Base-by-base conservation (phyloP, 2,329 filamentous ascomycete genomes). In the Plectosphaerella cucumerina region DNA sequence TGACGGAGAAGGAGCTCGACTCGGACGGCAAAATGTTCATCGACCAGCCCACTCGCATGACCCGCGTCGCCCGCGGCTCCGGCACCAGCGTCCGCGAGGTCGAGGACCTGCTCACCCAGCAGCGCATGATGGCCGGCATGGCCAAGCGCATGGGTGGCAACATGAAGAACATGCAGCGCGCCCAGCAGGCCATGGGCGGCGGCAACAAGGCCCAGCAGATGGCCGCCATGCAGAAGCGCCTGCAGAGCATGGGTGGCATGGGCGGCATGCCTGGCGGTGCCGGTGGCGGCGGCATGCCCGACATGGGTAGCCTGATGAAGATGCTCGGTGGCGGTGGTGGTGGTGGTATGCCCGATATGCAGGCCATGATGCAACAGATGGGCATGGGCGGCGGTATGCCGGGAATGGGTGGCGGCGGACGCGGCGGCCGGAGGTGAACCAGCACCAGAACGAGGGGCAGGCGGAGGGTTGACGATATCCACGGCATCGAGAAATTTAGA, bases 41-140 rank as follows among this genome's bases (percentile, higher is more conserved):
- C 52, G 90, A 96, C 20, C 89, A 97, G 65, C 94, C 94, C 1
- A 89, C 88, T 14, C 84, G 94, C 41, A 96, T 97, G 85, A 96
- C 92, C 15, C 82, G 94, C 34, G 86, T 99, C 46, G 94, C 94
- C 0, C 83, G 86, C 48, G 94, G 94, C 0, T 94, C 89, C 5
- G 94, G 94, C 31, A 97, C 94, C 1, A 89, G 83, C 37, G 94
- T 99, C 2, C 83, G 80, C 21, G 94, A 99, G 68, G 91, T 99
- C 15, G 94, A 99, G 70, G 94, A 99, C 64, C 77, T 99, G 6
- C 81, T 99, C n/a, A 96, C 92, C 0, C 94, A 99, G 71, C 93
- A 97, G 68, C 86, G 90, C 60, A 96, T 97, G 89, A 99, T 99
- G 94, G 89, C 90, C 1, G 90, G 90, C 52, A 97, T 99, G 91